Evolutionary conservation across 192 early-diverging fungal genomes (phyloP), one percentile per base, ranked within the genome.

Genomic region (Umbelopsis isabellina): DNA sequence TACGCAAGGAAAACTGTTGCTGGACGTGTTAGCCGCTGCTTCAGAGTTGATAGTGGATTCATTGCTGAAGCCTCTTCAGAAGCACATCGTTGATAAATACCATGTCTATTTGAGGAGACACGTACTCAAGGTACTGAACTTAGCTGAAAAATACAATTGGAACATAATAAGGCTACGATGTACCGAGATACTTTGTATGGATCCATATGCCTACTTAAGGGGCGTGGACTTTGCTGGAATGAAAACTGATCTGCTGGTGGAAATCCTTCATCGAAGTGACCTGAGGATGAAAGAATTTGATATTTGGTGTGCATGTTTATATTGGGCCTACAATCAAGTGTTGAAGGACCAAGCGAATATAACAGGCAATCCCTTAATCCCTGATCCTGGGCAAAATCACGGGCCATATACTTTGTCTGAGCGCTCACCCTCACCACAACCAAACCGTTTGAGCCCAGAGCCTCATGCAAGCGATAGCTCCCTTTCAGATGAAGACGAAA

Each of bases 201-300:
- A 69, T n/a, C 67, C 67, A 23, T 69, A 69, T 22, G 49, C 67
- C 1, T 49, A 52, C 4, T 69, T 69, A 10, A 25, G 30, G 6
- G 21, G 47, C 10, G 23, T 8, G 9, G 30, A 51, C 12, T 52
- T 69, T 51, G 18, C 23, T 12, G 49, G 16, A 16, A 69, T 69
- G 48, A 52, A 69, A 33, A 41, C 21, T 15, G 11, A 41, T 20
- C 23, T 69, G 27, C 46, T 69, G 48, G 16, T 69, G 1, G 67
- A 69, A 41, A 41, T 69, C 0, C 49, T 69, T 11, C 48, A 69
- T 1, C 33, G 67, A 33, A 52, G 51, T 50, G 67, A 69, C n/a
- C 46, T 69, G 8, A 37, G 67, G 11, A 51, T 69, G 67, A 46
- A 27, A n/a, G 67, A 69, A 49, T 52, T 49, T 33, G 67, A 69